These are phyloP conservation scores for Moesziomyces antarcticus DNA, from an alignment of 1,284 basidiomycete genomes.

Conservation along the genomic window DNA sequence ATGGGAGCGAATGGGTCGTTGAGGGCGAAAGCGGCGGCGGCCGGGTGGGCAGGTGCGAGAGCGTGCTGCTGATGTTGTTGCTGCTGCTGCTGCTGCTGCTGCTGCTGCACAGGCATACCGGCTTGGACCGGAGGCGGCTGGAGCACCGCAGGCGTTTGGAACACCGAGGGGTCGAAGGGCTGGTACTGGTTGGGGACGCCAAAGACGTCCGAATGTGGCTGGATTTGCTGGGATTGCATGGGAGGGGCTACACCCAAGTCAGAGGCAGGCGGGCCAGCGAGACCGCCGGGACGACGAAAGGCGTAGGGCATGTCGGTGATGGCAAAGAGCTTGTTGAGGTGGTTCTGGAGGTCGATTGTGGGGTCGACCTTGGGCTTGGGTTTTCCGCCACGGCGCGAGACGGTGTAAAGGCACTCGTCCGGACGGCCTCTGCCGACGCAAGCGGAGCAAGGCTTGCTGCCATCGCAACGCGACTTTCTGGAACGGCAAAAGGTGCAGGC, in stretches of 20 bases:
- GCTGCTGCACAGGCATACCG: conserved; percentile 8
- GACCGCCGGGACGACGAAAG: conserved; percentile 51
- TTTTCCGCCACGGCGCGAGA: conserved; percentile 61
- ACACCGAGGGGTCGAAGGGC: conserved; percentile 26
- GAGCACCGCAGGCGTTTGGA: too few relatives aligned
- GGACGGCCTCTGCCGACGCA: conserved; percentile 51
- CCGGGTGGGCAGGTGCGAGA: conserved; percentile 8
- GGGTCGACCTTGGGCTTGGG: conserved; percentile 58
- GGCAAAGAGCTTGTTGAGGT: conserved; percentile 56
- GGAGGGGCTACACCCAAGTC: conserved; percentile 6
- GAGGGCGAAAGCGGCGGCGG: conserved; percentile 5
- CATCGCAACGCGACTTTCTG: conserved; percentile 62
- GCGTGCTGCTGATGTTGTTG: conserved; percentile 11
- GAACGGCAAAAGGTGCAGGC: conserved; percentile 58
- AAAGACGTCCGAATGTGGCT: conserved; percentile 27
- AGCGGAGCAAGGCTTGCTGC: conserved; percentile 59
- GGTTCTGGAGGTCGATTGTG: conserved; percentile 46
- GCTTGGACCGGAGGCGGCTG: conserved; percentile 15
- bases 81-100: background rate
- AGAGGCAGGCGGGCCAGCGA: conserved; percentile 26
- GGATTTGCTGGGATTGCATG: conserved; percentile 19
- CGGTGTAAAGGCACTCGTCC: conserved; percentile 61
- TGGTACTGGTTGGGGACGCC: conserved; percentile 30
- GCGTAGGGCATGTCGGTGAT: conserved; percentile 56
- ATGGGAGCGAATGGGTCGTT: conserved; percentile 12